phyloP scores from a whole-genome alignment of 1,284 basidiomycete species.

The Moniliophthora roreri region DNA sequence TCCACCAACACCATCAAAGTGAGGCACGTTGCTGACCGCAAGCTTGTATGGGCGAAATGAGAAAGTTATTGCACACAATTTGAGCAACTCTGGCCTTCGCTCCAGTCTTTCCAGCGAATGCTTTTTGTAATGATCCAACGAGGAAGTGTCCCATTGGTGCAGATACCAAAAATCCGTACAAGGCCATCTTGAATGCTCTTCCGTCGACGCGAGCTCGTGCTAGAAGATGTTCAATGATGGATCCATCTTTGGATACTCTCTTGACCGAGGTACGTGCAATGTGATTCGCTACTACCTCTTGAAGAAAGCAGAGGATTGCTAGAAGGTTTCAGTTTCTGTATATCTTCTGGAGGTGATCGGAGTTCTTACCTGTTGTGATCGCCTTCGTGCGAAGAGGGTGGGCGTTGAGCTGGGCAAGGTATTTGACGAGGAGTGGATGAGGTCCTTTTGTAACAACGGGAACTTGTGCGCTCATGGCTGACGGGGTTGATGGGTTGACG shows the following conservation, averaged over 20 bases:
- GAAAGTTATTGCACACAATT: constrained; percentile 76
- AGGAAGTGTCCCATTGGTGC: constrained; percentile 81
- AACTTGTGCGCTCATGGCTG: constrained; percentile 19
- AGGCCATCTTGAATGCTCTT: constrained; percentile 78
- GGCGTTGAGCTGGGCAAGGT: constrained; percentile 59
- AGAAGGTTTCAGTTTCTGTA: constrained; percentile 4
- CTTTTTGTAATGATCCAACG: constrained; percentile 68
- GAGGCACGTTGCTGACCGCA: constrained; percentile 44
- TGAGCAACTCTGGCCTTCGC: constrained; percentile 68
- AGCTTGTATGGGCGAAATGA: constrained; percentile 79
- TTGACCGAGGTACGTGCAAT: constrained; percentile 58
- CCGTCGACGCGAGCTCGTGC: constrained; percentile 57
- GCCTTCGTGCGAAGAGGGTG: constrained; percentile 78
- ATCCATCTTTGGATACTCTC: constrained; percentile 52
- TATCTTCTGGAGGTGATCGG: constrained; percentile 2
- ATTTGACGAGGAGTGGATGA: constrained; percentile 60
- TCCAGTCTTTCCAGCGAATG: constrained; percentile 77
- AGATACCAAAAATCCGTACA: constrained; percentile 85
- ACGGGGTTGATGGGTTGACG: constrained; percentile 22
- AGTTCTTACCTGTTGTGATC: constrained; percentile 57
- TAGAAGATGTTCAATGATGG: constrained; percentile 50
- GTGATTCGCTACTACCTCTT: constrained; percentile 78
- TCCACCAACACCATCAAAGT: not conserved
- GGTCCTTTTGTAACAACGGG: constrained; percentile 29
- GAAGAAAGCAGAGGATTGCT: constrained; percentile 74